phyloP scores from a whole-genome alignment of 2,329 filamentous ascomycete genomes.

The Xylogone sp. region DNA sequence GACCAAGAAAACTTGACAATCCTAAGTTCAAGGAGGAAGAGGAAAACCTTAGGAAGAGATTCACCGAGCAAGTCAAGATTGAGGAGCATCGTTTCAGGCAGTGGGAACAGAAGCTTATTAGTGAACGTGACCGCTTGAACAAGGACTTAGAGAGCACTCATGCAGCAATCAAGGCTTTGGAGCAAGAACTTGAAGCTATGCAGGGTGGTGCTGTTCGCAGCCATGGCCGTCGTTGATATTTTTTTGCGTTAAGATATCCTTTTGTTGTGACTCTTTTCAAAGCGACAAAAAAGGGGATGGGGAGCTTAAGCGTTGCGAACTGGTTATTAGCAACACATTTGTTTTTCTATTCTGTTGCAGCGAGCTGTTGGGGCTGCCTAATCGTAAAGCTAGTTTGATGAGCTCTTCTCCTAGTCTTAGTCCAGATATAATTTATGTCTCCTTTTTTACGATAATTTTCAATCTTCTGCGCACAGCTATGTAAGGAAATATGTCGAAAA shows the following conservation, averaged over 20 bases:
- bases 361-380: slow-evolving; percentile 16
- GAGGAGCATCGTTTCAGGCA: slow-evolving; percentile 98
- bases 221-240: slow-evolving; percentile 78
- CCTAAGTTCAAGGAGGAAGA: slow-evolving; percentile 99
- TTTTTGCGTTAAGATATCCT: not conserved
- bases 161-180: slow-evolving; percentile 86
- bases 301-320: slow-evolving; percentile 22
- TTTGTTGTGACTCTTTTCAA: slow-evolving; percentile 3
- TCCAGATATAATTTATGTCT: slow-evolving; percentile 32
- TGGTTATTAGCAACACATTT: slow-evolving; percentile 22
- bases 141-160: slow-evolving; percentile 99
- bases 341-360: slow-evolving; percentile 19
- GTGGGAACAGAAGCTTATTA: slow-evolving; percentile 99
- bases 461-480: not conserved
- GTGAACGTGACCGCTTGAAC: slow-evolving; percentile 97
- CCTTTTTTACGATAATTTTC: slow-evolving; percentile 6
- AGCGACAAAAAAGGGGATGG: slow-evolving; percentile 7
- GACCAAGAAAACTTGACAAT: slow-evolving; percentile 97
- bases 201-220: slow-evolving; percentile 87
- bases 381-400: slow-evolving; percentile 15
- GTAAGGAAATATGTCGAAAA: not conserved
- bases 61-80: slow-evolving; percentile 99
- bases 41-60: slow-evolving; percentile 95
- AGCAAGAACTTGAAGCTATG: slow-evolving; percentile 89
- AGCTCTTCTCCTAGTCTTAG: slow-evolving; percentile 26